These are phyloP conservation scores for Neostapfia colusana DNA, from an alignment of 176 grass and related monocot genomes.

Conservation along the genomic window DNA sequence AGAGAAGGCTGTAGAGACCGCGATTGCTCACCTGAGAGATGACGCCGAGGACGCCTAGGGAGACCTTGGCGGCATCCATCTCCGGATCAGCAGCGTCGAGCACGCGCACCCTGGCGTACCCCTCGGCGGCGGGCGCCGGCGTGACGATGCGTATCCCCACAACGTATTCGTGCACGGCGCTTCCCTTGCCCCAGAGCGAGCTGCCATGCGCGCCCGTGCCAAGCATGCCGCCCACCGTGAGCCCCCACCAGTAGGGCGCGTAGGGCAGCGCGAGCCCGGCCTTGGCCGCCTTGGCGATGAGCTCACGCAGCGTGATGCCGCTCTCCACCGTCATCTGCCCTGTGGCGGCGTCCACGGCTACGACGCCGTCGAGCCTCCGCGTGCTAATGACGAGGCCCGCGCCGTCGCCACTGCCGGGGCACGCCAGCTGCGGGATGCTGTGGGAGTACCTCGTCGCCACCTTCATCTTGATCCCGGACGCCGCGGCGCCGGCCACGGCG, in stretches of 20 bases:
- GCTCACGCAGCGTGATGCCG: constrained; percentile 49
- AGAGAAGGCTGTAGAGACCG: neutral
- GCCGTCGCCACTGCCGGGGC: constrained; percentile 48
- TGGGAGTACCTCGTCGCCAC: constrained; percentile 58
- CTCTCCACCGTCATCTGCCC: constrained; percentile 53
- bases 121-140: constrained; percentile 43
- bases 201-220: constrained; percentile 79
- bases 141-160: constrained; percentile 63
- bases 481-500: constrained; percentile 40
- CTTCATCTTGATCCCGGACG: constrained; percentile 57
- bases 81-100: constrained; percentile 48
- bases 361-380: constrained; percentile 34
- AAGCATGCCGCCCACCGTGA: constrained; percentile 75
- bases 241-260: constrained; percentile 70
- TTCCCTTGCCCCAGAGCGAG: constrained; percentile 69
- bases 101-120: constrained; percentile 56
- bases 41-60: constrained; percentile 74
- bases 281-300: constrained; percentile 39
- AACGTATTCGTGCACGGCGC: constrained; percentile 87
- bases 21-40: constrained; percentile 62
- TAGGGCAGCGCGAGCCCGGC: constrained; percentile 61
- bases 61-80: constrained; percentile 73
- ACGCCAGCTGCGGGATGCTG: constrained; percentile 65
- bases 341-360: constrained; percentile 23
- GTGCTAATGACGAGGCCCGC: constrained; percentile 61